phyloP scores from a whole-genome alignment of 2,329 filamentous ascomycete species.

The Neonectria magnoliae region DNA sequence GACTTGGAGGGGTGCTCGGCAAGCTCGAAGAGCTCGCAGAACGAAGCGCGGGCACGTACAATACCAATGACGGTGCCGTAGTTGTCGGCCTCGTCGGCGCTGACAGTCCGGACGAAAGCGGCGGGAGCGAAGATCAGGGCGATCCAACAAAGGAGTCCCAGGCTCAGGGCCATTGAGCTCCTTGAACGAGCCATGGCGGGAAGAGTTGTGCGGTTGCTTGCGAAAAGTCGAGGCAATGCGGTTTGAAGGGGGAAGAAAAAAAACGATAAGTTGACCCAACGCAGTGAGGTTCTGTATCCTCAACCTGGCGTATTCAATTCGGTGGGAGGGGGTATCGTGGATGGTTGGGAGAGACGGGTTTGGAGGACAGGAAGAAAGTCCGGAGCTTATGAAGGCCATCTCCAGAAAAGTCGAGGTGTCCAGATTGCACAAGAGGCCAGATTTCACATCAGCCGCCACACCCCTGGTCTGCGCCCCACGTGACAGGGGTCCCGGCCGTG shows the following conservation, averaged over 20 bases:
- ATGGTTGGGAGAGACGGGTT: slow-evolving; percentile 42
- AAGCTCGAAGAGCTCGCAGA: not conserved
- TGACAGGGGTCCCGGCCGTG: slow-evolving; percentile 44
- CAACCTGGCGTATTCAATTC: slow-evolving; percentile 46
- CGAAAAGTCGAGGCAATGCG: slow-evolving; percentile 36
- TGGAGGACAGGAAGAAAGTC: slow-evolving; percentile 42
- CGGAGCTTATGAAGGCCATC: slow-evolving; percentile 50
- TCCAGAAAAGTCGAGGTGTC: slow-evolving; percentile 56
- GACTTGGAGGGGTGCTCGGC: not conserved
- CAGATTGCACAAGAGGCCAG: slow-evolving; percentile 60
- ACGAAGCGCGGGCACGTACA: slow-evolving; percentile 58
- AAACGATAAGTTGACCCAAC: slow-evolving; percentile 36
- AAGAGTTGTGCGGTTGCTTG: slow-evolving; percentile 35
- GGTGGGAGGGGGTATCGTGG: slow-evolving; percentile 45
- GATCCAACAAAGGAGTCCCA: slow-evolving; percentile 93
- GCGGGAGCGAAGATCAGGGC: slow-evolving; percentile 88
- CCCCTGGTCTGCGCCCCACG: slow-evolving; percentile 40
- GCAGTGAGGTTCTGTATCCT: slow-evolving; percentile 44
- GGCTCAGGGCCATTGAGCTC: slow-evolving; percentile 78
- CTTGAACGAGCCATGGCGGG: slow-evolving; percentile 65
- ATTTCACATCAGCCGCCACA: slow-evolving; percentile 52
- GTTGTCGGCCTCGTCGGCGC: slow-evolving; percentile 77
- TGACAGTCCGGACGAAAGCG: slow-evolving; percentile 82
- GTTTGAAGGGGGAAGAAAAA: slow-evolving; percentile 37
- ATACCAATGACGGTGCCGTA: slow-evolving; percentile 95